These are phyloP conservation scores for Sodiomyces alkalinus DNA, from an alignment of 2,329 filamentous ascomycete genomes.

Conservation along the genomic window DNA sequence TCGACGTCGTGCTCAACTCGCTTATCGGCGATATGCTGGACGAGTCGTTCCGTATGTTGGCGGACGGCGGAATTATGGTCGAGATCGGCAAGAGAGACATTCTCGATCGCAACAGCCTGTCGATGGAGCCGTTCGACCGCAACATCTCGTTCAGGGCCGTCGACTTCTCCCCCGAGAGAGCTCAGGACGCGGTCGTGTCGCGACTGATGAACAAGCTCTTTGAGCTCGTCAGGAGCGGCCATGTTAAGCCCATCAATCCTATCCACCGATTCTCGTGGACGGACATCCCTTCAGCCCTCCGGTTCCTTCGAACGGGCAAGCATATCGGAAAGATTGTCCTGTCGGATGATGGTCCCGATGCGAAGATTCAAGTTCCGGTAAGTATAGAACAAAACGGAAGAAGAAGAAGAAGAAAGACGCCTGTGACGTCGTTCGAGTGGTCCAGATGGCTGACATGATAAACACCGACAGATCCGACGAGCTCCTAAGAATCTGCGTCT, in stretches of 20 bases:
- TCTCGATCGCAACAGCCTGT: constrained; percentile 13
- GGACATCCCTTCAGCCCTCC: constrained; percentile 19
- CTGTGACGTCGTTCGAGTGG: too few relatives aligned
- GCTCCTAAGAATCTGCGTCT: constrained; percentile 4
- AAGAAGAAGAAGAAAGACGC: too few relatives aligned
- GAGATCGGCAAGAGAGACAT: constrained; percentile 17
- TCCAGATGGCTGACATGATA: too few relatives aligned
- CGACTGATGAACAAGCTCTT: constrained; percentile 1
- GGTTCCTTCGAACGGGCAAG: constrained; percentile 21
- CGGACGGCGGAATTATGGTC: constrained; percentile 13
- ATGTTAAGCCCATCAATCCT: not conserved
- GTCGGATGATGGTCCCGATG: not conserved
- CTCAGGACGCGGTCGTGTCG: too few relatives aligned
- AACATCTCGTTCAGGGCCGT: not conserved
- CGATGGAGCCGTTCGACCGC: constrained; percentile 2
- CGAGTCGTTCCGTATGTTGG: not conserved
- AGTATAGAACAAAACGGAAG: too few relatives aligned
- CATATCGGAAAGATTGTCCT: constrained; percentile 25
- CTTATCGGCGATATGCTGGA: constrained; percentile 12
- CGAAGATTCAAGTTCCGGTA: too few relatives aligned
- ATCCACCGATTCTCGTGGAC: not conserved
- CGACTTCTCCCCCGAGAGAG: not conserved
- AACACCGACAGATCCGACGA: not conserved
- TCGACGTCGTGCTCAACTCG: constrained; percentile 17
- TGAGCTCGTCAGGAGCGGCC: not conserved